phyloP scores from a whole-genome alignment of 306 rosid genomes.

The Canavalia ensiformis region DNA sequence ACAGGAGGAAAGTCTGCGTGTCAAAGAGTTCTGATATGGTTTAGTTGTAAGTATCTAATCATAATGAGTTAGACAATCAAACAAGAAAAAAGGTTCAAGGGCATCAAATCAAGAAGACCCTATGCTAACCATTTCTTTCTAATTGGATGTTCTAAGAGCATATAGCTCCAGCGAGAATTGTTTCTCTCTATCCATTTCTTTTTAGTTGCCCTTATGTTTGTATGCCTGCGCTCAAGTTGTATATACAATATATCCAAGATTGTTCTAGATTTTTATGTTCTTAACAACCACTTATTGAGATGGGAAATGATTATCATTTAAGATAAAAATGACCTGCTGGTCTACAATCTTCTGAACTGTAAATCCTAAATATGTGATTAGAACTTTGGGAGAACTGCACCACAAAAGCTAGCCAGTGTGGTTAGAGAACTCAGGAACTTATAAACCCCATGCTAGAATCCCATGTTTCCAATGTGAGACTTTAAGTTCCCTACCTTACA shows the following conservation, averaged over 20 bases:
- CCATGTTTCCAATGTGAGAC: too few species aligned
- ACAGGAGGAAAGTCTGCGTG: neutral
- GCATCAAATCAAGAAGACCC: neutral
- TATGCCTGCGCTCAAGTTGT: conserved; percentile 3
- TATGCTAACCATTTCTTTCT: conserved; percentile 1
- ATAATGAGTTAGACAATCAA: conserved; percentile 12
- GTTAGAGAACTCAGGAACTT: too few species aligned
- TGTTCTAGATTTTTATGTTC: conserved; percentile 26
- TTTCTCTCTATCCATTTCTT: conserved; percentile 19
- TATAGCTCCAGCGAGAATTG: conserved; percentile 19
- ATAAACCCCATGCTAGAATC: too few species aligned
- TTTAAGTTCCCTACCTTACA: too few species aligned
- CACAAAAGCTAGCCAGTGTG: too few species aligned
- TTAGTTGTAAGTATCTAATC: conserved; percentile 36
- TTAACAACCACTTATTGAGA: neutral
- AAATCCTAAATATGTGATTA: neutral
- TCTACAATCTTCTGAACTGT: neutral
- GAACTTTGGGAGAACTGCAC: too few species aligned
- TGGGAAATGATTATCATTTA: conserved; percentile 7
- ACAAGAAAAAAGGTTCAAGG: neutral
- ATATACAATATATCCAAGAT: conserved; percentile 1
- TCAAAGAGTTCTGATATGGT: conserved; percentile 13
- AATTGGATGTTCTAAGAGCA: neutral
- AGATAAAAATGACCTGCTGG: neutral
- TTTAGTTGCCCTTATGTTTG: conserved; percentile 4